Percentiles rank a stretch among this genome's conserved stretches.
These are phyloP conservation scores for Sanguinoderma infundibulare DNA, from an alignment of 1,284 basidiomycete species.

Conservation along the genomic window DNA sequence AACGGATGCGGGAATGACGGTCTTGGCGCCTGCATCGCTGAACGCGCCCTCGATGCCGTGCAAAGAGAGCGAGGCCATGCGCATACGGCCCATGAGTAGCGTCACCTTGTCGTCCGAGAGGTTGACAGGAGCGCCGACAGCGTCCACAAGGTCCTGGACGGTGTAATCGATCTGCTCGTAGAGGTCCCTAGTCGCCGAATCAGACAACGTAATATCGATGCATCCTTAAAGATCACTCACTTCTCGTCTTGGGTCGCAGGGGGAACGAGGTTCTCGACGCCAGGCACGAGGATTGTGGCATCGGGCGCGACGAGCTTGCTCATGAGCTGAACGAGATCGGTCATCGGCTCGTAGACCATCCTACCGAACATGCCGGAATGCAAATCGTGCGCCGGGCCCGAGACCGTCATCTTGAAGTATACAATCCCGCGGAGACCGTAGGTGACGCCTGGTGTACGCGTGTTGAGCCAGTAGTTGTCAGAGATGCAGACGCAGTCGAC, in stretches of 20 bases:
- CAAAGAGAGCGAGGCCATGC: constrained; percentile 86
- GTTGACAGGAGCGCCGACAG: constrained; percentile 80
- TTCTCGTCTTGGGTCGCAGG: constrained; percentile 80
- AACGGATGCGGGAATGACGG: constrained; percentile 93
- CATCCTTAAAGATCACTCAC: constrained; percentile 40
- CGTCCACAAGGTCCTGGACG: constrained; percentile 77
- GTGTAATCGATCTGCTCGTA: constrained; percentile 83
- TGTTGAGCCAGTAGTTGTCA: constrained; percentile 89
- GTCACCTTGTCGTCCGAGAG: constrained; percentile 82
- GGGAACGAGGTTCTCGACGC: constrained; percentile 88
- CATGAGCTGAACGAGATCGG: constrained; percentile 80
- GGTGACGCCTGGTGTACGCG: constrained; percentile 75
- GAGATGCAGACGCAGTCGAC: constrained; percentile 97
- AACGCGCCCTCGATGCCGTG: constrained; percentile 99
- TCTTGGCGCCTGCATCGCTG: constrained; percentile 88
- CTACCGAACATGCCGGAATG: constrained; percentile 93
- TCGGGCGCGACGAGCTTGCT: constrained; percentile 84
- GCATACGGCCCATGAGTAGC: constrained; percentile 92
- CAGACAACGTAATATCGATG: constrained; percentile 1
- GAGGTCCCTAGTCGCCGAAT: constrained; percentile 46
- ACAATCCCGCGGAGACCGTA: constrained; percentile 87
- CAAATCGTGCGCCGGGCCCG: constrained; percentile 88
- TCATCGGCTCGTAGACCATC: constrained; percentile 90
- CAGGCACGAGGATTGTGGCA: constrained; percentile 91
- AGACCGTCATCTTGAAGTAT: constrained; percentile 87